phyloP scores from a whole-genome alignment of 148 eudicot genomes.

The Rhododendron vialii region DNA sequence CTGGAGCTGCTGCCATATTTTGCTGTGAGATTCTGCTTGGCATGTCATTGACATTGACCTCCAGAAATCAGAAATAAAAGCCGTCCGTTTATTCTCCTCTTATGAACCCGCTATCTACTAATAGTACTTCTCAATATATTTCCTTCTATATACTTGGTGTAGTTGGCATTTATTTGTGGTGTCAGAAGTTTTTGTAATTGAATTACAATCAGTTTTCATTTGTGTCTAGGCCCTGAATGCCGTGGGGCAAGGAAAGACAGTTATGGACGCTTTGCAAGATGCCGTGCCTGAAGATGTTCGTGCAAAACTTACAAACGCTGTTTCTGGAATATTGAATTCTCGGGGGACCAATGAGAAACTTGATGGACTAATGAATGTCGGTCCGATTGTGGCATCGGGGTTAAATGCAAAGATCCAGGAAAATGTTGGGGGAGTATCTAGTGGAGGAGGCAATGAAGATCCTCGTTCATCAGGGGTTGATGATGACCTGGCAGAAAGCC shows the following conservation, averaged over 20 bases:
- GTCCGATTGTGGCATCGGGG: conserved; percentile 37
- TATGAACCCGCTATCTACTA: background rate
- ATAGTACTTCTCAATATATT: background rate
- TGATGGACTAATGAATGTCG: conserved; percentile 38
- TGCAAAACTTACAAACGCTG: conserved; percentile 74
- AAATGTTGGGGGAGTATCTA: conserved; percentile 17
- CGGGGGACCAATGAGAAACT: conserved; percentile 55
- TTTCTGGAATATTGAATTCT: conserved; percentile 55
- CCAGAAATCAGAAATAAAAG: background rate
- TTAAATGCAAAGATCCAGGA: conserved; percentile 40
- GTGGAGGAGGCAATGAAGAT: conserved; percentile 23
- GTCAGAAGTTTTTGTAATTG: background rate
- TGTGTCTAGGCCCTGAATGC: conserved; percentile 68
- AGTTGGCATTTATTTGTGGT: background rate
- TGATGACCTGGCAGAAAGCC: conserved; percentile 19
- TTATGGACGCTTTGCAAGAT: conserved; percentile 81
- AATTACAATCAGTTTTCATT: background rate
- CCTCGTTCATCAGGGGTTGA: conserved; percentile 24
- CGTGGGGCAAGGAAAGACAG: conserved; percentile 77
- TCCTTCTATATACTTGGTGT: background rate
- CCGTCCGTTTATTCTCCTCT: background rate
- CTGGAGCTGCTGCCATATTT: background rate
- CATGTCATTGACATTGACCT: background rate
- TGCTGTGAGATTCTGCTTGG: background rate
- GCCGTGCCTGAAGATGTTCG: conserved; percentile 98